A percentile compares a stretch with the other conserved stretches of the same genome.
Evolutionary conservation across 805 yeast genomes (phyloP).

Genomic region (Hanseniaspora clermontiae): DNA sequence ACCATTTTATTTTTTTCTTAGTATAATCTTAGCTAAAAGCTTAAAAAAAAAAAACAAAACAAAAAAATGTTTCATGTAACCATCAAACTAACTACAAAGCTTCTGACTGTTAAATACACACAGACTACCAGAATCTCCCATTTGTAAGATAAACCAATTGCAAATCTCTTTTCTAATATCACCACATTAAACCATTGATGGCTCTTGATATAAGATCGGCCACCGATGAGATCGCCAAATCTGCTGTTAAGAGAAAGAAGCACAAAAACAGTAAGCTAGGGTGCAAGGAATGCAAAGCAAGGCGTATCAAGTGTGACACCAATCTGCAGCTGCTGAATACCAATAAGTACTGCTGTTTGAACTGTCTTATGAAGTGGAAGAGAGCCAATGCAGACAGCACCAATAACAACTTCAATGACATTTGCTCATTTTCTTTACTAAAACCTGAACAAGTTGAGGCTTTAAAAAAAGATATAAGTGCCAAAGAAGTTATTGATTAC

Average conservation of each 20-base stretch:
- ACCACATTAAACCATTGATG: background rate
- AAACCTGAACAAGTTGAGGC: background rate
- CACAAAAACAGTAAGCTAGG: slow-evolving; percentile 67
- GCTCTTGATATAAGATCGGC: background rate
- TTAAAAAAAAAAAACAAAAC: too few relatives aligned
- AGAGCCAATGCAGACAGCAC: background rate
- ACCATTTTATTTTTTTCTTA: too few relatives aligned
- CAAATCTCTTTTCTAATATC: too few relatives aligned
- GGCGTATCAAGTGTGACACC: slow-evolving; percentile 74
- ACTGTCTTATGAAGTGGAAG: slow-evolving; percentile 6
- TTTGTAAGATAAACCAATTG: too few relatives aligned
- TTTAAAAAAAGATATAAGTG: background rate
- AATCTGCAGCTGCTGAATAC: slow-evolving; percentile 22
- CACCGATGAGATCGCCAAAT: background rate
- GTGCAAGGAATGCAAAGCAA: slow-evolving; percentile 58
- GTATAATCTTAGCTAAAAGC: too few relatives aligned
- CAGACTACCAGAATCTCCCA: too few relatives aligned
- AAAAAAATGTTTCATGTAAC: too few relatives aligned
- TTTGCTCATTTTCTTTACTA: slow-evolving; percentile 12
- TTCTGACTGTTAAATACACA: too few relatives aligned
- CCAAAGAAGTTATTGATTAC: background rate
- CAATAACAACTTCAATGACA: background rate
- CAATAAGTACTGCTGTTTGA: slow-evolving; percentile 1
- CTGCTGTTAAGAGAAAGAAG: slow-evolving; percentile 37
- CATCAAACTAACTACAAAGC: too few relatives aligned